Evolutionary conservation across 73 alveolate species (phyloP).

Genomic region (Effrenium voratum): DNA sequence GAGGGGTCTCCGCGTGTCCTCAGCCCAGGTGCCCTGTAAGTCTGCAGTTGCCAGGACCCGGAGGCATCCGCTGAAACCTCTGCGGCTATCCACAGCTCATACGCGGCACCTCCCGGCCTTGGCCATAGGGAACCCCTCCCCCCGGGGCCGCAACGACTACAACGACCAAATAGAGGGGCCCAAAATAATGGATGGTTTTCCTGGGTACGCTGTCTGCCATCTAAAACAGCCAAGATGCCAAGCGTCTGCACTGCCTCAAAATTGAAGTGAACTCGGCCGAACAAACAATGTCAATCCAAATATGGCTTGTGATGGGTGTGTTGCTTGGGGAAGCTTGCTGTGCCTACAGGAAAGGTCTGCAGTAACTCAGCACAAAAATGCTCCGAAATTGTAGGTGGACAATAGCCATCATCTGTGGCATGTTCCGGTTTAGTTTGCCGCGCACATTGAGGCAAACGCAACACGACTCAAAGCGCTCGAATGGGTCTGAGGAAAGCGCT

Average conservation of each 20-base stretch:
- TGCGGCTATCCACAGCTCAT: constrained; percentile 58
- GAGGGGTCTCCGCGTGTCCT: neutral
- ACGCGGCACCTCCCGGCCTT: constrained; percentile 38
- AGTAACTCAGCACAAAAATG: neutral
- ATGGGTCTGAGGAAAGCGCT: constrained; percentile 2
- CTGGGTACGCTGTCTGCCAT: neutral
- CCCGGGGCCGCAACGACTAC: too few species aligned
- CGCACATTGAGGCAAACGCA: neutral
- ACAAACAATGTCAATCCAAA: too few species aligned
- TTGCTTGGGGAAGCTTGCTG: too few species aligned
- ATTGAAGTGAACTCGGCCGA: too few species aligned
- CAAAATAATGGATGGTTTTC: too few species aligned
- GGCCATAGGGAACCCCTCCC: neutral
- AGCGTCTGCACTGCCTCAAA: constrained; percentile 24
- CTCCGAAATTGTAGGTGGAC: neutral
- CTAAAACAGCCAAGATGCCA: neutral
- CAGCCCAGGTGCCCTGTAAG: constrained; percentile 37
- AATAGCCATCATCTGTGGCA: too few species aligned
- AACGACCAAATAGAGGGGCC: too few species aligned
- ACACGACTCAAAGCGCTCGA: neutral
- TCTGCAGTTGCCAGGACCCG: constrained; percentile 42
- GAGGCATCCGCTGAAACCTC: neutral
- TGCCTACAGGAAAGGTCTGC: too few species aligned
- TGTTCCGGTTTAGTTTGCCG: too few species aligned
- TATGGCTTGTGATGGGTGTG: too few species aligned